Percentiles rank a stretch among this genome's conserved stretches.
Conservation (phyloP, 345 rosid genomes). For the Geranium brycei region DNA sequence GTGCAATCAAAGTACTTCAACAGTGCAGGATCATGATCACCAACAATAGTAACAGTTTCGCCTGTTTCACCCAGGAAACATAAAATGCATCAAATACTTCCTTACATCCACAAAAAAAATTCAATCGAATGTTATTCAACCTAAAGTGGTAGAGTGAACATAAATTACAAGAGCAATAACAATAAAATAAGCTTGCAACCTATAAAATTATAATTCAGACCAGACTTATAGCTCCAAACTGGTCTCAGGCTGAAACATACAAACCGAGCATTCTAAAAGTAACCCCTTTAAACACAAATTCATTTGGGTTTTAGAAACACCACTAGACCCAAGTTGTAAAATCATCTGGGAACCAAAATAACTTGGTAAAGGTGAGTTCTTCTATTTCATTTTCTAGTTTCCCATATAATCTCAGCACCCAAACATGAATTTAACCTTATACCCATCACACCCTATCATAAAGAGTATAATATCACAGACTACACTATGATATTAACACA, state of each 20-base stretch:
- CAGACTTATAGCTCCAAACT: background rate
- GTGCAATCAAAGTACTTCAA: conserved; percentile 88
- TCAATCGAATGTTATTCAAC: background rate
- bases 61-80: conserved; percentile 29
- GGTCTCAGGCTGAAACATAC: background rate
- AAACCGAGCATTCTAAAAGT: no score
- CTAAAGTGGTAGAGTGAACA: no score
- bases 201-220: background rate
- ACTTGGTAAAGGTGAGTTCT: background rate
- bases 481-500: no score
- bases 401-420: background rate
- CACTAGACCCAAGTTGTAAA: background rate
- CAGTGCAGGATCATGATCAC: conserved; percentile 64
- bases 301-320: background rate
- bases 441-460: no score
- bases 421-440: no score
- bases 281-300: background rate
- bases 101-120: background rate
- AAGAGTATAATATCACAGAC: no score
- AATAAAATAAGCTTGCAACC: no score
- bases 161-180: no score
- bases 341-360: background rate
- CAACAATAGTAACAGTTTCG: conserved; percentile 82
- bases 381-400: background rate
- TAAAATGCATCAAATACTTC: background rate